Base-by-base conservation (phyloP, 495 filamentous ascomycete genomes). In the Daldinia loculata region DNA sequence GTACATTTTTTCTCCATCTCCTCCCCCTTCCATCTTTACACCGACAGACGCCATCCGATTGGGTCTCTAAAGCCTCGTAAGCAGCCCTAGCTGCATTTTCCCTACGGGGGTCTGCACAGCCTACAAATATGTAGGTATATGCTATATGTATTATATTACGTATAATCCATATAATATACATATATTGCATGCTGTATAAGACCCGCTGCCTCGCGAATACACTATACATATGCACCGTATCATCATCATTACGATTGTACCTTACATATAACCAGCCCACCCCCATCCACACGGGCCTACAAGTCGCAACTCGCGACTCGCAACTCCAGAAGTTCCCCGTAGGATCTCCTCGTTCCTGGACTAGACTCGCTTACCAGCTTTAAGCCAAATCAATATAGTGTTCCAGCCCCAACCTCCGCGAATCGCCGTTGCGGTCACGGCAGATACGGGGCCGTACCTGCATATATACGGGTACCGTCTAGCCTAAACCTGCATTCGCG, bases 21-120 rank as follows among this genome's bases (percentile, higher is more conserved):
- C 4, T 26, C 60, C 17, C 26, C 19, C 55, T 60, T 56, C 43
- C 45, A 19, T 36, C 59, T 22, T 57, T 34, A 56, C 65, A 69
- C 70, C 61, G 70, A 73, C 56, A 61, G 27, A 66, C 56, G 56
- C 50, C 56, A 65, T 62, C 70, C 62, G 66, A 69, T 73, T 73
- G 66, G 70, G 34, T 43, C 58, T 55, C 11, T 9, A 1, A 61
- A 56, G 56, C 61, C 61, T 50, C 53, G 52, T 64, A 57, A 72
- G 60, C 56, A 68, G 56, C 34, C 34, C 52, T 48, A 48, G 43
- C 43, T 48, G 43, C 43, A 9, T 24, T 48, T 48, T 6, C 43
- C 19, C 6, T 22, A 48, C 19, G 43, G 43, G 43, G 43, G 43
- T 4, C 8, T 48, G 43, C 43, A 48, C 43, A 48, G 43, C 43